Base-by-base conservation (phyloP, 495 filamentous ascomycete species). In the Aspergillus cavernicola region DNA sequence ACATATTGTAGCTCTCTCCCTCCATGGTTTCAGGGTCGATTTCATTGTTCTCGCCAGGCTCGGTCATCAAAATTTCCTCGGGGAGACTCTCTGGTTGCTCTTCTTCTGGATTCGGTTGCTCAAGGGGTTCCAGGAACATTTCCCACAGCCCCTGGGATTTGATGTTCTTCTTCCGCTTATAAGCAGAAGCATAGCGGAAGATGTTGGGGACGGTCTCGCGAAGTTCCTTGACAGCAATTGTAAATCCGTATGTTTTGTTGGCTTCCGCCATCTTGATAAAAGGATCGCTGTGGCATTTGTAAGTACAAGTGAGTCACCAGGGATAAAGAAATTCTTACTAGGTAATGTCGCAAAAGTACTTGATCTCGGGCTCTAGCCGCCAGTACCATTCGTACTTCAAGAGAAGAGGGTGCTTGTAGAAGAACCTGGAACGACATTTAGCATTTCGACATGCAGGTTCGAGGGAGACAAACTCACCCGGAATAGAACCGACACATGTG, bases 371-470 rank as follows among this genome's bases (percentile, higher is more conserved):
- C 83, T 99, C 93, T 71, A 99, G 72, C 40, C 93, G 90, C 93
- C 93, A 99, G 76, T 99, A 99, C 93, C 93, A 99, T 67, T 97
- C 89, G 73, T 97, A 99, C 72, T 99, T 96, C 62, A 86, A 78
- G 32, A 99, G 81, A 19, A 97, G 83, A 56, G 92, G 88, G 62
- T 99, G 93, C 74, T 97, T 96, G 78, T 95, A 99, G 75, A 99
- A 99, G 71, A 91, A 90, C 33, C 92, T 95, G 31, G 58, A 18
- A 19, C 2, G 0, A 26, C 11, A 12, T 39, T 70, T 52, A 68
- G 64, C 43, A 33, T 28, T 19, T 16, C 10, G 7, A 20, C 24
- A 36, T 9, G 24, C 26, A 42, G 11, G 41, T 52, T 15, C 35
- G 53, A 73, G 5, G 11, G 48, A 15, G 20, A 20, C 4, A 41